These are phyloP conservation scores for Endotrypanum monterogeii DNA, from an alignment of 208 protist species.

Conservation along the genomic window DNA sequence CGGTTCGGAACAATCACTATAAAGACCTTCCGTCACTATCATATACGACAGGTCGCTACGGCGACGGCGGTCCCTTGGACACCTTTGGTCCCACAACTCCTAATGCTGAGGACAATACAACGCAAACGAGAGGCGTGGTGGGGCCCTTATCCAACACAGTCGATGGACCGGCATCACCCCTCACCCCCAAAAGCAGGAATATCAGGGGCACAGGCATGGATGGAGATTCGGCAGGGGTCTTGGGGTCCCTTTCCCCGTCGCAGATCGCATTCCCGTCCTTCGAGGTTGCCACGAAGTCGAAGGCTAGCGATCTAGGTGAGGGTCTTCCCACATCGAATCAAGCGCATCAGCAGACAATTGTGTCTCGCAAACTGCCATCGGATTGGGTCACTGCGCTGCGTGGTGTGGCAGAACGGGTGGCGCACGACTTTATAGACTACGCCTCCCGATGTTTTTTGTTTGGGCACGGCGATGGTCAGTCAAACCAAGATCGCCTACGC, in stretches of 20 bases:
- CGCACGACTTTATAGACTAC: conserved; percentile 42
- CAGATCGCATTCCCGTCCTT: not conserved
- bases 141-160: not conserved
- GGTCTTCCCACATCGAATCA: not conserved
- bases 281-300: not conserved
- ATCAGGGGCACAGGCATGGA: not conserved
- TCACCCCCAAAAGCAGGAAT: not conserved
- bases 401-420: conserved; percentile 59
- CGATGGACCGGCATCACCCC: not conserved
- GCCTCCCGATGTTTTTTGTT: conserved; percentile 24
- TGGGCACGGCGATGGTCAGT: conserved; percentile 26
- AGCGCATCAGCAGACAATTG: not conserved
- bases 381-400: conserved; percentile 48
- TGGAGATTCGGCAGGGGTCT: not conserved
- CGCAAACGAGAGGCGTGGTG: not conserved
- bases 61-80: not conserved
- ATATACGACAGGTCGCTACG: not conserved
- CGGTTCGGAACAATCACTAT: not conserved
- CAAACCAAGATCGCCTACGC: conserved; percentile 24
- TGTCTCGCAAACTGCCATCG: conserved; percentile 19
- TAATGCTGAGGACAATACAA: not conserved
- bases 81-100: not conserved
- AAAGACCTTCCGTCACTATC: not conserved
- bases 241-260: not conserved
- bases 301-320: not conserved